Evolutionary conservation across 1,139 yeast species (phyloP), one percentile per base, ranked within the genome.

Genomic region (Suhomyces bokatorum): DNA sequence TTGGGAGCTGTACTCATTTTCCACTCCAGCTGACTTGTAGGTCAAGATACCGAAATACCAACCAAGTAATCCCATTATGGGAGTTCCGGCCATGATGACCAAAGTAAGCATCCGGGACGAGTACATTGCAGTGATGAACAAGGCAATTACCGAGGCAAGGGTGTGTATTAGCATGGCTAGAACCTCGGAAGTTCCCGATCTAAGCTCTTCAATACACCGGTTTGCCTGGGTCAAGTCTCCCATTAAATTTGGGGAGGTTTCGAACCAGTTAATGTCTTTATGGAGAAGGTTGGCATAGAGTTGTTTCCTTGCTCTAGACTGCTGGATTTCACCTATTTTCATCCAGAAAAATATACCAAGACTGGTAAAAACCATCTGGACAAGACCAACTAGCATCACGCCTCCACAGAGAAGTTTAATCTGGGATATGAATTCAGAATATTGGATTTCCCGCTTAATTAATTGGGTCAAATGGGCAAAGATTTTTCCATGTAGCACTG

Each of bases 61-160:
- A 0, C 86, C 81, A 14, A 77, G 52, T 0, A 73, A 13, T 0
- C 73, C 72, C 52, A 93, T 78, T 0, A 89, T 32, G 0, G 99
- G 99, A 3, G 88, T 58, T 8, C 85, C 75, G 1, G 88, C 83
- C 49, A 91, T 60, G 15, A 87, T 78, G 0, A 93, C 79, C 28
- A 93, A 62, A 0, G 98, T 87, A 11, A 93, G 73, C 3, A 86
- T 75, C 97, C 98, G 91, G 0, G 95, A 86, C 49, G 81, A 84
- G 48, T 77, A 75, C 62, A 93, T 77, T 0, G 97, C 84, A 2
- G 88, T 80, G 0, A 78, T 74, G 2, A 87, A 63, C 6, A 87
- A 69, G 0, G 87, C 78, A 6, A 81, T 43, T 0, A 81, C 67
- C 0, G 87, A 73, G 0, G 80, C 73, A 3, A 73, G 24, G 5